A percentile compares a stretch with the other conserved stretches of the same genome.
Evolutionary conservation across 2,329 filamentous ascomycete genomes (phyloP).

Genomic region (Mollisia scopiformis): DNA sequence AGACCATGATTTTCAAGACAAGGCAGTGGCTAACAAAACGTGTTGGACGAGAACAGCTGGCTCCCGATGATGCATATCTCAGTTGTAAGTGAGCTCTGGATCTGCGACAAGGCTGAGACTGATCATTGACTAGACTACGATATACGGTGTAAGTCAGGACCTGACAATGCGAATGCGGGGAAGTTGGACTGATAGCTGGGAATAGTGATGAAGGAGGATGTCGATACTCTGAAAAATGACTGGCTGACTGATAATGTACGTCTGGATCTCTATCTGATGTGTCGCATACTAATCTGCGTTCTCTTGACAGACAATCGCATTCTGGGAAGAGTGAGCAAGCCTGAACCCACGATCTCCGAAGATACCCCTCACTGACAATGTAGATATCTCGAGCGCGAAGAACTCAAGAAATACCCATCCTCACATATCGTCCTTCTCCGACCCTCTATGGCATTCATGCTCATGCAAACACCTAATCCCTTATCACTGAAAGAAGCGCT

Average conservation of each 20-base stretch:
- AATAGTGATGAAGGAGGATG: slow-evolving; percentile 83
- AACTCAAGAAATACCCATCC: slow-evolving; percentile 76
- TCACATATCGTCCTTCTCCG: slow-evolving; percentile 89
- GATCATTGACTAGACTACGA: slow-evolving; percentile 57
- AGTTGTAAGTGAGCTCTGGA: slow-evolving; percentile 57
- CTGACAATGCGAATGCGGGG: not conserved
- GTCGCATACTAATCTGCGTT: slow-evolving; percentile 9
- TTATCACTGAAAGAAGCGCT: slow-evolving; percentile 66
- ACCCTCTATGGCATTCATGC: slow-evolving; percentile 89
- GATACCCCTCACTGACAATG: slow-evolving; percentile 25
- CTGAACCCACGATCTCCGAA: not conserved
- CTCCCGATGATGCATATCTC: slow-evolving; percentile 69
- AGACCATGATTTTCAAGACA: slow-evolving; percentile 14
- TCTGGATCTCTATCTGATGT: not conserved
- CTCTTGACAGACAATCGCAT: slow-evolving; percentile 78
- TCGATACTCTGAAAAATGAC: slow-evolving; percentile 85
- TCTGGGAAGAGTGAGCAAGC: slow-evolving; percentile 89
- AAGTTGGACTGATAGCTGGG: slow-evolving; percentile 26
- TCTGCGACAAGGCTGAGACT: not conserved
- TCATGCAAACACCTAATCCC: slow-evolving; percentile 72
- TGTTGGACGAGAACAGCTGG: slow-evolving; percentile 42
- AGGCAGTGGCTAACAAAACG: slow-evolving; percentile 26
- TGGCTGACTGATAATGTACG: slow-evolving; percentile 94
- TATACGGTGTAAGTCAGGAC: slow-evolving; percentile 55
- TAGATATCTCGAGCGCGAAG: slow-evolving; percentile 86